These are phyloP conservation scores for Orbilia javanica DNA, from an alignment of 2,329 filamentous ascomycete species.

Conservation along the genomic window DNA sequence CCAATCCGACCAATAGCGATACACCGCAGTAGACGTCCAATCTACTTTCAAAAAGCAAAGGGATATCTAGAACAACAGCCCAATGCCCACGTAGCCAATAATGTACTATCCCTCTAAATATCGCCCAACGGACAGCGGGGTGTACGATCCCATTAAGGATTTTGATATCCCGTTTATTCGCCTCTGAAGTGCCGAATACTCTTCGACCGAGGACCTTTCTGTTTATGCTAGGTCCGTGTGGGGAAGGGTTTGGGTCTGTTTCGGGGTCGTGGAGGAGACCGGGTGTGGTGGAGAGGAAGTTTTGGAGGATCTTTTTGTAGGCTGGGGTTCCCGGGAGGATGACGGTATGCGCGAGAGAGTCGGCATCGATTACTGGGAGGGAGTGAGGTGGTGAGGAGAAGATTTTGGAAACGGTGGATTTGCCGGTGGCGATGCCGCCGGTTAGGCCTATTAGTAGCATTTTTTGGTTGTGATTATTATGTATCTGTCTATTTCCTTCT, in stretches of 20 bases:
- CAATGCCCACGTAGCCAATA: constrained; percentile 81
- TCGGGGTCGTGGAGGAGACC: constrained; percentile 76
- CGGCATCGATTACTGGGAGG: constrained; percentile 92
- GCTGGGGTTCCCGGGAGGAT: constrained; percentile 90
- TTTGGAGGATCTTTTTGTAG: constrained; percentile 82
- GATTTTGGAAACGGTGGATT: constrained; percentile 91
- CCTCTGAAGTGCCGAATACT: constrained; percentile 84
- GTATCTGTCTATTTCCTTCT: background rate
- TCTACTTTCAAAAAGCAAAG: constrained; percentile 87
- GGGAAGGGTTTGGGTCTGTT: constrained; percentile 43
- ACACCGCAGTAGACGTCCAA: constrained; percentile 88
- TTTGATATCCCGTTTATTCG: constrained; percentile 77
- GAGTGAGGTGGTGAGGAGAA: constrained; percentile 84
- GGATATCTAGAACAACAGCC: constrained; percentile 93
- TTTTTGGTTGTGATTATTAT: background rate
- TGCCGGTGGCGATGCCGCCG: constrained; percentile 96
- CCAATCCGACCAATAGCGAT: constrained; percentile 86
- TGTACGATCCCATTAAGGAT: constrained; percentile 92
- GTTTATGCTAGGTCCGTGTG: constrained; percentile 73
- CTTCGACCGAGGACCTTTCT: constrained; percentile 84
- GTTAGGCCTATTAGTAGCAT: constrained; percentile 98
- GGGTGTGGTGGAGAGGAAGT: constrained; percentile 86
- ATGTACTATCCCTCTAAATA: constrained; percentile 79
- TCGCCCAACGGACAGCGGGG: constrained; percentile 85
- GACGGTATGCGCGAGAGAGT: constrained; percentile 89